These are phyloP conservation scores for Strigomonas culicis DNA, from an alignment of 208 protist genomes.

Conservation along the genomic window DNA sequence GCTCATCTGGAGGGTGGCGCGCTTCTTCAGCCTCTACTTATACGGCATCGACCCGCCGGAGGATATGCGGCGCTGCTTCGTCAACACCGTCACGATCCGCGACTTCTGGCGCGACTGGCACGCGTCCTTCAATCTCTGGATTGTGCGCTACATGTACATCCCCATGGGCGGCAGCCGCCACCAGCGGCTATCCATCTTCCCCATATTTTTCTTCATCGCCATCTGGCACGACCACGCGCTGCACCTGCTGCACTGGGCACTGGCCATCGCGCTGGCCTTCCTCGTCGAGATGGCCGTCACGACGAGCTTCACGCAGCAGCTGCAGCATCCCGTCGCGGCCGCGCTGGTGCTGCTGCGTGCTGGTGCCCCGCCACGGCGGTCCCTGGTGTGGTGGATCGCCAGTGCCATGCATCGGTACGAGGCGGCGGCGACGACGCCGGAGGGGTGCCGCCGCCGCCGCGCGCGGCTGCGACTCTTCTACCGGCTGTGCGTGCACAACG, in stretches of 20 bases:
- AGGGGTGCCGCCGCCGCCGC: too few species aligned
- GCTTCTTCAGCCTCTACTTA: constrained; percentile 65
- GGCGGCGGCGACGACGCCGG: too few species aligned
- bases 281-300: constrained; percentile 45
- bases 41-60: constrained; percentile 87
- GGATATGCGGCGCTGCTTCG: constrained; percentile 88
- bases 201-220: constrained; percentile 93
- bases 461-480: too few species aligned
- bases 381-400: neutral
- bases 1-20: constrained; percentile 86
- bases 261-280: constrained; percentile 48
- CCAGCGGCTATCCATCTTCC: constrained; percentile 60
- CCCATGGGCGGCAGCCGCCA: constrained; percentile 74
- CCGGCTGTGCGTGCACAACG: too few species aligned
- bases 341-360: constrained; percentile 18
- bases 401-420: too few species aligned
- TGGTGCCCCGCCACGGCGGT: too few species aligned
- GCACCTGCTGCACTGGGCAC: constrained; percentile 67
- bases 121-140: constrained; percentile 92
- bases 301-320: constrained; percentile 16
- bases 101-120: constrained; percentile 95
- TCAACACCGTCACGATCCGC: constrained; percentile 74
- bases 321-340: constrained; percentile 13
- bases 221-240: constrained; percentile 91
- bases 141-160: constrained; percentile 94